Base-by-base conservation (phyloP, 306 rosid genomes). In the Aeschynomene evenia region DNA sequence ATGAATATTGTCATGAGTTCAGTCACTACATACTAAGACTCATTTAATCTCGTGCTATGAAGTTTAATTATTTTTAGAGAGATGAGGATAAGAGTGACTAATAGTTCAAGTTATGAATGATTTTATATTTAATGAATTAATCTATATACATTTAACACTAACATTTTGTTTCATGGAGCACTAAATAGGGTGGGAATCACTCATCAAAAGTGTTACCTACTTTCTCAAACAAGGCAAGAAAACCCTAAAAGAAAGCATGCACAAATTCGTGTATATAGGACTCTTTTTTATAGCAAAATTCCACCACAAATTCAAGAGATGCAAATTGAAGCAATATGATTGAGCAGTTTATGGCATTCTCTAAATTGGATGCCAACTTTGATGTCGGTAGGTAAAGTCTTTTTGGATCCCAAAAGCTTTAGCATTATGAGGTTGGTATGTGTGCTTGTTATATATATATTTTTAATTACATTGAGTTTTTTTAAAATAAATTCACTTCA, bases 311-410 rank as follows among this genome's bases (percentile, higher is more conserved):
- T 0, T 45, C 45, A 58, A 58, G 57, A 70, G 53, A 39, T 69
- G n/a, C 20, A 0, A 16, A 33, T 29, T 45, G 68, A 18, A 48
- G 4, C 26, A n/a, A 22, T 7, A 4, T 45, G 62, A 37, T 40
- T 53, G 50, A 10, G 43, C 6, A 53, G 60, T 23, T n/a, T 16
- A 58, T 34, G 7, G 48, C 23, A 48, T 34, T 2, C 5, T 34
- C 0, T 3, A 14, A 76, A 62, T 69, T 76, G 66, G 76, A 61
- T 69, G 66, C 66, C 81, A 68, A 69, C 76, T 66, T 29, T 63
- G 14, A 70, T 70, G 81, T 62, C 61, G 67, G 60, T 53, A 52
- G 76, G 81, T 62, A 61, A 46, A 23, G 36, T n/a, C 40, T n/a
- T 46, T 76, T 48, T 51, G 73, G 61, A 14, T 20, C 53, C 68